Conservation (phyloP, 2,329 filamentous ascomycete species). For the Diaporthe aspalathi region DNA sequence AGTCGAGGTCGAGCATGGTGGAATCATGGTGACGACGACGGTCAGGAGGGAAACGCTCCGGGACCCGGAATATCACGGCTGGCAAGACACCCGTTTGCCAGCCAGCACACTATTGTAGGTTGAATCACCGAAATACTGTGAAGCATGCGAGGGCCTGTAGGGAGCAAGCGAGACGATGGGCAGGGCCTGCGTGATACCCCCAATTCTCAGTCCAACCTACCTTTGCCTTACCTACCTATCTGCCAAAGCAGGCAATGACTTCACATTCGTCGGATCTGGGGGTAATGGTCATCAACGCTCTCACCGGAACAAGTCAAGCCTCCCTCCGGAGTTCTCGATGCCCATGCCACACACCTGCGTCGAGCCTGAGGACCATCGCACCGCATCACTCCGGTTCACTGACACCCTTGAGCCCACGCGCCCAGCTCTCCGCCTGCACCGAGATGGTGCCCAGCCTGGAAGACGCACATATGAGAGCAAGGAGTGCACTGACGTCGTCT, state of each 20-base stretch:
- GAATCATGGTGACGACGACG: slow-evolving; percentile 24
- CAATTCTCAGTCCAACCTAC: no score
- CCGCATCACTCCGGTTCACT: background rate
- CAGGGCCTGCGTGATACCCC: background rate
- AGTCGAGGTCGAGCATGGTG: background rate
- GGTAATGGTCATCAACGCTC: background rate
- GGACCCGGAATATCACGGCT: background rate
- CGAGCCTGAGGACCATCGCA: background rate
- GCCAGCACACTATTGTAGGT: background rate
- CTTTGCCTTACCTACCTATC: no score
- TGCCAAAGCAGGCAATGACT: no score
- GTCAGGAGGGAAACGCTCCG: slow-evolving; percentile 8
- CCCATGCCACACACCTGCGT: background rate
- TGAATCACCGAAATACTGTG: background rate
- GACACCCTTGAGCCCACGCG: background rate
- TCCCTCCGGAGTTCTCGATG: background rate
- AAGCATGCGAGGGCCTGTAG: background rate
- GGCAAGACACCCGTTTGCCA: background rate
- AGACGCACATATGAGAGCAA: background rate
- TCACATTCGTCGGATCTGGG: background rate
- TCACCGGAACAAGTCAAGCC: background rate
- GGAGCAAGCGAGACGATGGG: background rate
- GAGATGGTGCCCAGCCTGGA: background rate
- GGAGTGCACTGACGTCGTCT: background rate
- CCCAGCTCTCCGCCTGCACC: background rate